These are phyloP conservation scores for Starmerella floricola DNA, from an alignment of 805 yeast genomes.

Conservation along the genomic window DNA sequence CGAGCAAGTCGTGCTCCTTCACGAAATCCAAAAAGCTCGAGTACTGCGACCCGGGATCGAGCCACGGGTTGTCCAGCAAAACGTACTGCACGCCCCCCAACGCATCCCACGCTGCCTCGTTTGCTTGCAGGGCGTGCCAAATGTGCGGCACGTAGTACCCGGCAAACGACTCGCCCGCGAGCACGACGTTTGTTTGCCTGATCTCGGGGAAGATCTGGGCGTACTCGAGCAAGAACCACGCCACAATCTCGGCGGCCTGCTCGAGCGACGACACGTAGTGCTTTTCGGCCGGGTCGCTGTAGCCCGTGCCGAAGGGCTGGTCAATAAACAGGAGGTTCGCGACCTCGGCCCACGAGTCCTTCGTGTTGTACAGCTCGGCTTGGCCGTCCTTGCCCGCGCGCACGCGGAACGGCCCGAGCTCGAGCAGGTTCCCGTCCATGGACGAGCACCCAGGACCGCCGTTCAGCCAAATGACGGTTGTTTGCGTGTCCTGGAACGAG, in stretches of 20 bases:
- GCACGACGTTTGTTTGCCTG: constrained; percentile 44
- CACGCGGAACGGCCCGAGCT: constrained; percentile 76
- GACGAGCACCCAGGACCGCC: constrained; percentile 99
- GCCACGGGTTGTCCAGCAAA: constrained; percentile 88
- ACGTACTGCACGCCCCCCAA: constrained; percentile 47
- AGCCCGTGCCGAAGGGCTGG: constrained; percentile 93
- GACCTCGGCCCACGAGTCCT: constrained; percentile 71
- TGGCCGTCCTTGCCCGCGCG: constrained; percentile 31
- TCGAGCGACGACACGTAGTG: constrained; percentile 31
- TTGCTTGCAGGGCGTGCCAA: constrained; percentile 47
- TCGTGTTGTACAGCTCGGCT: constrained; percentile 34
- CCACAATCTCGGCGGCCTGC: constrained; percentile 49
- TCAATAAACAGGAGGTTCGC: constrained; percentile 79
- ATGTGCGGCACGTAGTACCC: constrained; percentile 93
- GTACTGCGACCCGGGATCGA: constrained; percentile 77
- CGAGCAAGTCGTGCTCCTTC: constrained; percentile 44
- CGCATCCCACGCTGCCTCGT: constrained; percentile 19
- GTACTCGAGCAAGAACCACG: constrained; percentile 53
- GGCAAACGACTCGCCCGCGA: constrained; percentile 95
- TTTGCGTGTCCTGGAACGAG: constrained; percentile 25
- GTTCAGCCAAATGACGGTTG: constrained; percentile 65
- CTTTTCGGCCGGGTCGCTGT: constrained; percentile 45
- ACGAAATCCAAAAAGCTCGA: constrained; percentile 67
- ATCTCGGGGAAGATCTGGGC: constrained; percentile 66
- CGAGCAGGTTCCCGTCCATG: constrained; percentile 93